Base-by-base conservation (phyloP, 148 eudicot genomes). In the Amaranthus palmeri region DNA sequence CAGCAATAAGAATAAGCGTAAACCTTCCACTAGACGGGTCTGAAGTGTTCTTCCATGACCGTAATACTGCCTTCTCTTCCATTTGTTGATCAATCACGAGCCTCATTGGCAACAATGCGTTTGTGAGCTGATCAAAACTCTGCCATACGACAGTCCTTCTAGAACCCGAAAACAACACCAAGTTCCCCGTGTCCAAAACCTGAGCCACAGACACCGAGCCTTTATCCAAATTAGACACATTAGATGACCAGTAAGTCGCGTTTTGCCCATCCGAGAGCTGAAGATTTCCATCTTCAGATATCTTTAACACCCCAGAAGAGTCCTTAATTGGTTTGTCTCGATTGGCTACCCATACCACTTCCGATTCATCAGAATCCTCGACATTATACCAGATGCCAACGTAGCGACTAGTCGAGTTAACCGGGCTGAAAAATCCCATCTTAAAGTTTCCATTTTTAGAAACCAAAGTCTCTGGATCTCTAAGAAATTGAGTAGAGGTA, bases 101-200 rank as follows among this genome's bases (percentile, higher is more conserved):
- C 54, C 74, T 69, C 74, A 70, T 79, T 4, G 81, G 78, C 45
- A 91, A 58, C 4, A 86, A 47, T 0, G 92, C 78, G 57, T 92
- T 88, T 47, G 89, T 71, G 0, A 90, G 97, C 17, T 86, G 67
- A 66, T 91, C 85, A 65, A 89, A 87, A 82, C 97, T 87, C 68
- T 89, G 97, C 90, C 92, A 92, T 2, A 87, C 65, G 44, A 12
- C 58, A 73, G 43, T 76, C 25, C 61, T 68, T 12, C 69, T 76
- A 2, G 40, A 46, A n/a, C 41, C 7, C 14, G 4, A 58, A 0
- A 77, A 78, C 15, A 89, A 57, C 7, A 82, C 85, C 14, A 91
- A 55, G 60, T 88, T 91, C 5, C 97, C 97, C 0, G 75, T 15
- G 43, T 87, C 84, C 6, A 85, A 63, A 40, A 91, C 75, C 51